Evolutionary conservation across 1,284 basidiomycete genomes (phyloP).

Genomic region (Takashimella tepidaria): DNA sequence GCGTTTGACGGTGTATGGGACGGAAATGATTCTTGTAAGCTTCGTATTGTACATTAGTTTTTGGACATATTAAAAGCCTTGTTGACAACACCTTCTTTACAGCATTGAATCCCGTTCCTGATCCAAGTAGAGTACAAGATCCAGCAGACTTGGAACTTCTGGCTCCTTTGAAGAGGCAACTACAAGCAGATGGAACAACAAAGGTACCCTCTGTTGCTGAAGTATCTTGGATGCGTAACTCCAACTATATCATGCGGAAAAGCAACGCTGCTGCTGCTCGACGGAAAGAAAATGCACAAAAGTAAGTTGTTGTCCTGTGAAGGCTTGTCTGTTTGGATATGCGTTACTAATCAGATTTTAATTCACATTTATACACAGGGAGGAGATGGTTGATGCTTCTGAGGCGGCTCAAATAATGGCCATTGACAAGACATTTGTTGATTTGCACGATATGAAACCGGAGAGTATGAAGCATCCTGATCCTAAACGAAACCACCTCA

Average conservation of each 20-base stretch:
- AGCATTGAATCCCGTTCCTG: slow-evolving; percentile 64
- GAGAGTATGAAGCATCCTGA: slow-evolving; percentile 57
- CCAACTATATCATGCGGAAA: slow-evolving; percentile 69
- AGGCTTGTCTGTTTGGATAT: too few relatives aligned
- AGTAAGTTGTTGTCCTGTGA: slow-evolving; percentile 11
- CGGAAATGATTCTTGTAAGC: slow-evolving; percentile 64
- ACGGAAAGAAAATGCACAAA: slow-evolving; percentile 12
- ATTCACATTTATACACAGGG: slow-evolving; percentile 7
- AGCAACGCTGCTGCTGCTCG: slow-evolving; percentile 19
- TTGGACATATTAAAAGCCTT: slow-evolving; percentile 41
- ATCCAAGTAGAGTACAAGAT: slow-evolving; percentile 51
- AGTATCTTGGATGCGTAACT: slow-evolving; percentile 83
- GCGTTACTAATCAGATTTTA: not conserved
- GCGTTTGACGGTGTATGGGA: slow-evolving; percentile 78
- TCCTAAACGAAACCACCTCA: slow-evolving; percentile 67
- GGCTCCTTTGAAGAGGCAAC: slow-evolving; percentile 18
- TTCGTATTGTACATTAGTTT: not conserved
- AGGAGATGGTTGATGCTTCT: slow-evolving; percentile 65
- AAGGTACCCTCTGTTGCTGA: slow-evolving; percentile 45
- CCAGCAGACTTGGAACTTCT: slow-evolving; percentile 34
- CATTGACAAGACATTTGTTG: slow-evolving; percentile 75
- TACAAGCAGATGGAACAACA: not conserved
- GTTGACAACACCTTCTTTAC: slow-evolving; percentile 23
- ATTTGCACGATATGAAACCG: slow-evolving; percentile 57
- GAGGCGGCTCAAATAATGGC: slow-evolving; percentile 70